Conservation (phyloP, 805 yeast species). For the Helenozyma baotianmanensis region DNA sequence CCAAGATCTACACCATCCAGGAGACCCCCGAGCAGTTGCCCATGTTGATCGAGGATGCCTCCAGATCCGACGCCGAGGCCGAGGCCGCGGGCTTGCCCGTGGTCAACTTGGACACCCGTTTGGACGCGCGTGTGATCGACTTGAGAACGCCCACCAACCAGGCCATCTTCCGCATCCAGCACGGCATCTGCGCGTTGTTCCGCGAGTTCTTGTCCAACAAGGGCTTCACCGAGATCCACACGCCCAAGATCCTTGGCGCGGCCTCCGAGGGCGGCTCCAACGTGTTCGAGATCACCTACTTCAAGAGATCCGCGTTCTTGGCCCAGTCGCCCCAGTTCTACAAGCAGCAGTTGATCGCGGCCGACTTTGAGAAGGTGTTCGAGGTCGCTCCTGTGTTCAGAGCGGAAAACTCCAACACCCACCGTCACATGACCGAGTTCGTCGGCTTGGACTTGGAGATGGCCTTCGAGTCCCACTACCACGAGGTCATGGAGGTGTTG, state of each 20-base stretch:
- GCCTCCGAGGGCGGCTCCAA: slow-evolving; percentile 98
- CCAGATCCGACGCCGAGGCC: slow-evolving; percentile 91
- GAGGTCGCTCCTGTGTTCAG: slow-evolving; percentile 98
- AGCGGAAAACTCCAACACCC: slow-evolving; percentile 98
- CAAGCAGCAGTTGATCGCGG: slow-evolving; percentile 97
- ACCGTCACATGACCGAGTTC: slow-evolving; percentile 99
- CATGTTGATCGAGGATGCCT: slow-evolving; percentile 91
- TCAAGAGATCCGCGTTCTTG: slow-evolving; percentile 86
- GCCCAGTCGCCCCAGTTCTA: slow-evolving; percentile 98
- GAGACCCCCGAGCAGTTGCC: slow-evolving; percentile 94
- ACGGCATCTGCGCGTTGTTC: slow-evolving; percentile 84
- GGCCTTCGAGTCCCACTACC: slow-evolving; percentile 97
- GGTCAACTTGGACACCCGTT: slow-evolving; percentile 92
- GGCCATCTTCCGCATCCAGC: slow-evolving; percentile 90
- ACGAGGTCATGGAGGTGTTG: slow-evolving; percentile 69
- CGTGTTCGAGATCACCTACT: slow-evolving; percentile 90
- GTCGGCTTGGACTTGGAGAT: slow-evolving; percentile 96
- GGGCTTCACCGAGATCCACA: slow-evolving; percentile 86
- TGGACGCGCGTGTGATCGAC: slow-evolving; percentile 93
- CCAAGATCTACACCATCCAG: slow-evolving; percentile 68
- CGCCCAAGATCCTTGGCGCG: slow-evolving; percentile 93
- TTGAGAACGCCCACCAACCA: slow-evolving; percentile 96
- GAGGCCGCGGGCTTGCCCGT: slow-evolving; percentile 88
- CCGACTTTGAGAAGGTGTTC: slow-evolving; percentile 93
- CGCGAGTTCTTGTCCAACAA: slow-evolving; percentile 72